Conservation (phyloP, 2,329 filamentous ascomycete genomes). For the Diplodia intermedia region DNA sequence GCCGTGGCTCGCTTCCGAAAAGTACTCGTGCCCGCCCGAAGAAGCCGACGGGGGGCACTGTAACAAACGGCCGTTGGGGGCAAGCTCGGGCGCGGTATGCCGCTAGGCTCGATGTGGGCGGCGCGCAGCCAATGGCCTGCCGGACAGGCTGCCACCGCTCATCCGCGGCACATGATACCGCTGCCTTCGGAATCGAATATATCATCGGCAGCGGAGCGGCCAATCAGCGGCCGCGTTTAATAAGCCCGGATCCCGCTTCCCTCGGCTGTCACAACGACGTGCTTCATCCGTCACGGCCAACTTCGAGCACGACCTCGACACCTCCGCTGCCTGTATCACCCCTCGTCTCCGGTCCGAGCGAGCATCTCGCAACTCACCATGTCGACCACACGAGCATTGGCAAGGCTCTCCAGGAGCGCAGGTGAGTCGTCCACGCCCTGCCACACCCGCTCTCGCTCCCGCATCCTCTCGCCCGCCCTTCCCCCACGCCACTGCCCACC, state of each 20-base stretch:
- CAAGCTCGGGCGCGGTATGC: background rate
- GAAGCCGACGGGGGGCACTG: background rate
- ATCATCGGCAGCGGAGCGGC: background rate
- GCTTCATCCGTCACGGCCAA: conserved; percentile 26
- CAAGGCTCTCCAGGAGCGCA: conserved; percentile 47
- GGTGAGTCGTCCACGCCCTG: conserved; percentile 39
- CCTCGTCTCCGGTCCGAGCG: conserved; percentile 19
- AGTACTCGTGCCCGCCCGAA: conserved; percentile 28
- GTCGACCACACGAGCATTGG: conserved; percentile 48
- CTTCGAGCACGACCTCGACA: conserved; percentile 4
- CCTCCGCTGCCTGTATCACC: conserved; percentile 12
- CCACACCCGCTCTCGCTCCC: background rate
- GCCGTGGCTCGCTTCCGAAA: conserved; percentile 29
- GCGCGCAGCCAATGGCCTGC: background rate
- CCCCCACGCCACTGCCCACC: background rate
- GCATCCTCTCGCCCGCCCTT: conserved; percentile 26
- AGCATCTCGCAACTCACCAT: conserved; percentile 36
- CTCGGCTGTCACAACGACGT: conserved; percentile 23
- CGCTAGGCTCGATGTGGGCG: background rate
- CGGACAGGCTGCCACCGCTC: background rate
- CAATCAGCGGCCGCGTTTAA: conserved; percentile 19
- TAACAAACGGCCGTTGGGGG: background rate
- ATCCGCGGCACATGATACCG: background rate
- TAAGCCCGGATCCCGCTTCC: conserved; percentile 27
- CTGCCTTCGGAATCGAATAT: conserved; percentile 21